Evolutionary conservation across 495 filamentous ascomycete genomes (phyloP).

Genomic region (Rostrohypoxylon terebratum): DNA sequence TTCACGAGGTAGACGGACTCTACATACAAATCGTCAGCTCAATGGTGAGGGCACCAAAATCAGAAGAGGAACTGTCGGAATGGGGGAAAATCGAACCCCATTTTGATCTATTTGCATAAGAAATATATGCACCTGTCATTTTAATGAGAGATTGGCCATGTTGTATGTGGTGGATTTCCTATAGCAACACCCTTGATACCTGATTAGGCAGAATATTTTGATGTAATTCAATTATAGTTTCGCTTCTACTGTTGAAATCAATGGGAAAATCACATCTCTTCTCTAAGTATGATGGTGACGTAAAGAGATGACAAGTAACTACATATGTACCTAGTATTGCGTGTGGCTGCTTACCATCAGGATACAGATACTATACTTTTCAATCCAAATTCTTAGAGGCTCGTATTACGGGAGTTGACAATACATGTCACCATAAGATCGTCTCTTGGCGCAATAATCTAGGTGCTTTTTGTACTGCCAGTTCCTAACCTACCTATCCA

Average conservation of each 20-base stretch:
- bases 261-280: constrained; percentile 7
- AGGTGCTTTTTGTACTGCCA: background rate
- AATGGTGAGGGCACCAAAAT: constrained; percentile 52
- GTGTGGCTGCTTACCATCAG: background rate
- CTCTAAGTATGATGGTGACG: background rate
- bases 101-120: constrained; percentile 47
- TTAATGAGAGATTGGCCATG: constrained; percentile 24
- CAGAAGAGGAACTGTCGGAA: constrained; percentile 55
- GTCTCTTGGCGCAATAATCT: background rate
- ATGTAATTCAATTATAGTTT: constrained; percentile 32
- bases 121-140: constrained; percentile 13
- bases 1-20: constrained; percentile 48
- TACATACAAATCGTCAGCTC: constrained; percentile 56
- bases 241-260: constrained; percentile 32
- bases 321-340: no score
- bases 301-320: background rate
- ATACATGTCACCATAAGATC: background rate
- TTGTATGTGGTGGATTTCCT: constrained; percentile 44
- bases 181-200: constrained; percentile 40
- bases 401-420: background rate
- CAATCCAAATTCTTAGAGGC: background rate
- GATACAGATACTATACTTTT: background rate
- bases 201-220: constrained; percentile 22
- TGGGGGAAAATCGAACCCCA: constrained; percentile 54
- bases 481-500: constrained; percentile 7